Conservation (phyloP, 108 stramenopile species). For the Nitzschia sp. region DNA sequence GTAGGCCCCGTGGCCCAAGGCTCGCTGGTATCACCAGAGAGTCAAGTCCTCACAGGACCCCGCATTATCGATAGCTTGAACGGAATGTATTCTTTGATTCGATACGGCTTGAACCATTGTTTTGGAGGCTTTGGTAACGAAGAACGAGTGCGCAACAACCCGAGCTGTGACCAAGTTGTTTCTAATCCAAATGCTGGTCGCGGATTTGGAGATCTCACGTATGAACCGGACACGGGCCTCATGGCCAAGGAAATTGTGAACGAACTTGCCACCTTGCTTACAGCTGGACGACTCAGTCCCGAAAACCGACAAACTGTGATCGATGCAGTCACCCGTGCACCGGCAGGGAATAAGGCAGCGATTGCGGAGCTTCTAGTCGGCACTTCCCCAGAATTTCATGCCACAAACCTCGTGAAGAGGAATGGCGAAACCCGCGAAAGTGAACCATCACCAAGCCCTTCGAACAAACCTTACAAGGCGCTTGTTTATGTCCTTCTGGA, state of each 20-base stretch:
- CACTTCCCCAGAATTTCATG: slow-evolving; percentile 57
- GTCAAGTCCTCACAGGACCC: background rate
- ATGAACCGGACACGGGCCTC: background rate
- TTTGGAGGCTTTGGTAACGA: background rate
- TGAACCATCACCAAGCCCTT: no score
- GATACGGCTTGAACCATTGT: background rate
- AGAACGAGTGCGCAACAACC: no score
- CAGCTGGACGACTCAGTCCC: slow-evolving; percentile 9
- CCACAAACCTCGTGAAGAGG: slow-evolving; percentile 25
- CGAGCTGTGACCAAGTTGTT: background rate
- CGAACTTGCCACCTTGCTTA: slow-evolving; percentile 46
- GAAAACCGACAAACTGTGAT: slow-evolving; percentile 5
- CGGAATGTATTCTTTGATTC: background rate
- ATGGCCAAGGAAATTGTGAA: slow-evolving; percentile 30
- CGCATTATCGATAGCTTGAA: background rate
- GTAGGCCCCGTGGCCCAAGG: background rate
- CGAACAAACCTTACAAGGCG: slow-evolving; percentile 47
- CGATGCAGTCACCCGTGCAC: slow-evolving; percentile 5
- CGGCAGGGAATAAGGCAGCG: background rate
- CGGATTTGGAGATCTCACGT: background rate
- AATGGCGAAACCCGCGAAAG: no score
- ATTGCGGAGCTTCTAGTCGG: slow-evolving; percentile 35
- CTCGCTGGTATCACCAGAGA: background rate
- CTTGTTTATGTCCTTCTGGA: slow-evolving; percentile 50
- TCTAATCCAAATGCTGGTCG: background rate